Evolutionary conservation across 495 filamentous ascomycete genomes (phyloP).

Genomic region (Talaromyces stipitatus): DNA sequence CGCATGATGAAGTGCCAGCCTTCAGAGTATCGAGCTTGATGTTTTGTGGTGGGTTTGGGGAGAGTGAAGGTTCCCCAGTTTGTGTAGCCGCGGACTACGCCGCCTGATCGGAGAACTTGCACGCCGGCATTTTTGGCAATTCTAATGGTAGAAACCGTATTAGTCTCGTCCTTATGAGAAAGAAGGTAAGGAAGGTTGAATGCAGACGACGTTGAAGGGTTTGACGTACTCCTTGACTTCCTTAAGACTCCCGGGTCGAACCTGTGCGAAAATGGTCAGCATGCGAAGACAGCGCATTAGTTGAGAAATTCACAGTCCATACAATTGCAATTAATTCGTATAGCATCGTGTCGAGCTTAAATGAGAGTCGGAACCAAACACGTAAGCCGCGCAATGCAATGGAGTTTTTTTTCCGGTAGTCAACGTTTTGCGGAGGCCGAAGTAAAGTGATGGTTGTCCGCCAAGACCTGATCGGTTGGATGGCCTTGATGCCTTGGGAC

Average conservation of each 20-base stretch:
- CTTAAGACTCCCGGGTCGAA: constrained; percentile 75
- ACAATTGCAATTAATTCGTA: constrained; percentile 97
- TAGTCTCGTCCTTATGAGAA: constrained; percentile 6
- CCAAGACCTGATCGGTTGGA: not conserved
- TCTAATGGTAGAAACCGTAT: constrained; percentile 34
- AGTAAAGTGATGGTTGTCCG: not conserved
- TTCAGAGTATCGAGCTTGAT: constrained; percentile 69
- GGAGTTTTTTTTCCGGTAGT: not conserved
- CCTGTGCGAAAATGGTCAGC: constrained; percentile 44
- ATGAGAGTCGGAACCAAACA: not conserved
- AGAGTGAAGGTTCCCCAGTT: constrained; percentile 93
- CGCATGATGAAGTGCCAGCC: constrained; percentile 98
- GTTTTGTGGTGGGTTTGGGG: constrained; percentile 62
- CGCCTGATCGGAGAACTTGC: constrained; percentile 73
- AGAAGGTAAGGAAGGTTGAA: not conserved
- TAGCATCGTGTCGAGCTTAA: constrained; percentile 54
- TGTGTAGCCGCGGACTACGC: constrained; percentile 82
- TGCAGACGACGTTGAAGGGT: not conserved
- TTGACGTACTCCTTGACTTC: constrained; percentile 87
- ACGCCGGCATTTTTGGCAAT: constrained; percentile 82
- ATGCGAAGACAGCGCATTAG: constrained; percentile 6
- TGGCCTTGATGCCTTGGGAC: too few species aligned
- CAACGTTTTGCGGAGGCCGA: not conserved
- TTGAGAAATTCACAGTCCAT: constrained; percentile 24
- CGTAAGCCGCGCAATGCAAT: not conserved